Conservation (phyloP, 164 flowering plant genomes). For the Santalum album region DNA sequence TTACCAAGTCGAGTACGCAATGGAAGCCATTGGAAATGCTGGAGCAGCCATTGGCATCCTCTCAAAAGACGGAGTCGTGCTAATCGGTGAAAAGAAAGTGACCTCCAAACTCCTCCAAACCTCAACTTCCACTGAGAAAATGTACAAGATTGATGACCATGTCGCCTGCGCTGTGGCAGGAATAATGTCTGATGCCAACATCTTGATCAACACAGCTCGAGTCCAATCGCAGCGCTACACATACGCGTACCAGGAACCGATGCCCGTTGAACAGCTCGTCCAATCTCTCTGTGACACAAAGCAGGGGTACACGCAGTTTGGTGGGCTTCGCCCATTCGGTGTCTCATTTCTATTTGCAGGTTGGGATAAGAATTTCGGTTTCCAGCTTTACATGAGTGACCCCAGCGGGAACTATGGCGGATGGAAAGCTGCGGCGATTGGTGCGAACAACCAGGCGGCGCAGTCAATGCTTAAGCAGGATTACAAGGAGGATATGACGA, state of each 20-base stretch:
- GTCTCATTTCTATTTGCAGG: neutral
- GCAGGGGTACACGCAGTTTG: neutral
- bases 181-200: neutral
- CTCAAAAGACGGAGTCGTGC: neutral
- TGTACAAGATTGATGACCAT: neutral
- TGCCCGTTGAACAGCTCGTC: neutral
- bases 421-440: neutral
- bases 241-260: neutral
- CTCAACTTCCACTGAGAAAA: neutral
- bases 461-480: neutral
- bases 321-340: neutral
- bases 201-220: neutral
- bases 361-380: neutral
- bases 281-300: too few species aligned
- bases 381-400: neutral
- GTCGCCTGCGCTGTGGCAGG: neutral
- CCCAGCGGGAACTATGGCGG: neutral
- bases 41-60: neutral
- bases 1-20: neutral
- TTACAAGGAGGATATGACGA: neutral
- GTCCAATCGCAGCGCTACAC: neutral
- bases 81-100: neutral
- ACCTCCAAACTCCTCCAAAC: neutral
- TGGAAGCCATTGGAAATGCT: neutral
- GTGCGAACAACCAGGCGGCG: neutral